A percentile compares a stretch with the other conserved stretches of the same genome.
Evolutionary conservation across 768 basidiomycete genomes (phyloP).

Genomic region (Lenzites betulinus): DNA sequence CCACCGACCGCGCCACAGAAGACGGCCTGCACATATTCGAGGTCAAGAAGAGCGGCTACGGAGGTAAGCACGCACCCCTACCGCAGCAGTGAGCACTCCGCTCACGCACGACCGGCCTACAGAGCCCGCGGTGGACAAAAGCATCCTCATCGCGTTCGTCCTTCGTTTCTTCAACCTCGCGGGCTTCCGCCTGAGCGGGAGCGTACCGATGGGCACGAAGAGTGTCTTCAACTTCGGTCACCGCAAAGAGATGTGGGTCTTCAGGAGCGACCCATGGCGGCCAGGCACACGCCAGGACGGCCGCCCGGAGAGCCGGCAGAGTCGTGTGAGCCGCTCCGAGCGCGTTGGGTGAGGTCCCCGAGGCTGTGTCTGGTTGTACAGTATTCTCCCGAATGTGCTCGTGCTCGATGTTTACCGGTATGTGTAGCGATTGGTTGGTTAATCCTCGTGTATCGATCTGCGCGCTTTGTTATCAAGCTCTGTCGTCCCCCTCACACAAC

Average conservation of each 20-base stretch:
- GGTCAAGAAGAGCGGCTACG: constrained; percentile 45
- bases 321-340: not conserved
- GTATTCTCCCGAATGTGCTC: too few relatives aligned
- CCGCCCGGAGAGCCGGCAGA: constrained; percentile 21
- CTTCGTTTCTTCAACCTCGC: constrained; percentile 57
- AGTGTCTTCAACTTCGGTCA: constrained; percentile 41
- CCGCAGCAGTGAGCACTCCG: not conserved
- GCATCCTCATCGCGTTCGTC: constrained; percentile 61
- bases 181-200: constrained; percentile 66
- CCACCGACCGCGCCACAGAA: constrained; percentile 45
- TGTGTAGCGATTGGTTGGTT: not conserved
- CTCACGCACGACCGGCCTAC: not conserved
- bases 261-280: constrained; percentile 42
- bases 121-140: constrained; percentile 51
- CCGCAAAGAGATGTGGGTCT: constrained; percentile 65
- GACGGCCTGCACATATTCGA: constrained; percentile 57
- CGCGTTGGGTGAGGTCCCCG: too few relatives aligned
- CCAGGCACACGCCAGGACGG: not conserved
- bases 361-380: too few relatives aligned
- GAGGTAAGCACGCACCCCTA: constrained; percentile 15
- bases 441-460: not conserved
- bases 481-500: not conserved
- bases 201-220: constrained; percentile 55
- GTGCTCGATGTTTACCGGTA: not conserved
- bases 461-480: not conserved